These are phyloP conservation scores for thale cress (Arabidopsis thaliana) DNA, from an alignment of 345 rosid genomes.

Conservation along the genomic window DNA sequence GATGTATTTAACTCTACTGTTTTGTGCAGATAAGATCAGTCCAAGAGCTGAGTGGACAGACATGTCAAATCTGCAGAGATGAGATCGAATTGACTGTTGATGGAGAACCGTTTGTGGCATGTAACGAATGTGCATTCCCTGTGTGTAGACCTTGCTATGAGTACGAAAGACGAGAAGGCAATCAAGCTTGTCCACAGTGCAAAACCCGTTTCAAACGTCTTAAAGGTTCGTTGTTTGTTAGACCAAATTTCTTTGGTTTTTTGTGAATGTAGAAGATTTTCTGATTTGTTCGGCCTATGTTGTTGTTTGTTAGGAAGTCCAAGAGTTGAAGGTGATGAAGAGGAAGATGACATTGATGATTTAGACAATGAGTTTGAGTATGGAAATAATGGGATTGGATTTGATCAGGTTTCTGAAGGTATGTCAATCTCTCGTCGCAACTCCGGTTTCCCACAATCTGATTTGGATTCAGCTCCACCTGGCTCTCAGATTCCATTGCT, in stretches of 20 bases:
- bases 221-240: slow-evolving; percentile 63
- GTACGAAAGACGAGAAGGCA: slow-evolving; percentile 96
- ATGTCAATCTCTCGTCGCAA: slow-evolving; percentile 62
- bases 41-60: slow-evolving; percentile 91
- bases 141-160: slow-evolving; percentile 97
- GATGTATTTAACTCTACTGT: neutral
- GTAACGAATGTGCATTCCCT: slow-evolving; percentile 99
- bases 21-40: slow-evolving; percentile 87
- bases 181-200: slow-evolving; percentile 97
- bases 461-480: slow-evolving; percentile 73
- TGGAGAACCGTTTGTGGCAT: slow-evolving; percentile 93
- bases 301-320: slow-evolving; percentile 74
- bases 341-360: slow-evolving; percentile 95
- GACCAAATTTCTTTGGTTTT: neutral
- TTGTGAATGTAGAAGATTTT: neutral
- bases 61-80: slow-evolving; percentile 91
- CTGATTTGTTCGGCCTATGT: neutral
- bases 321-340: slow-evolving; percentile 96
- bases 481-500: slow-evolving; percentile 86
- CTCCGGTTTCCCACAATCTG: slow-evolving; percentile 64
- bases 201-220: slow-evolving; percentile 95
- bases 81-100: slow-evolving; percentile 81
- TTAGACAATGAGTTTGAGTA: slow-evolving; percentile 92
- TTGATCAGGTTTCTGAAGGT: slow-evolving; percentile 70
- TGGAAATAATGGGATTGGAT: slow-evolving; percentile 57